Evolutionary conservation across 257 asterid genomes (phyloP), one percentile per base, ranked within the genome.

Genomic region (Solanum appendiculatum): DNA sequence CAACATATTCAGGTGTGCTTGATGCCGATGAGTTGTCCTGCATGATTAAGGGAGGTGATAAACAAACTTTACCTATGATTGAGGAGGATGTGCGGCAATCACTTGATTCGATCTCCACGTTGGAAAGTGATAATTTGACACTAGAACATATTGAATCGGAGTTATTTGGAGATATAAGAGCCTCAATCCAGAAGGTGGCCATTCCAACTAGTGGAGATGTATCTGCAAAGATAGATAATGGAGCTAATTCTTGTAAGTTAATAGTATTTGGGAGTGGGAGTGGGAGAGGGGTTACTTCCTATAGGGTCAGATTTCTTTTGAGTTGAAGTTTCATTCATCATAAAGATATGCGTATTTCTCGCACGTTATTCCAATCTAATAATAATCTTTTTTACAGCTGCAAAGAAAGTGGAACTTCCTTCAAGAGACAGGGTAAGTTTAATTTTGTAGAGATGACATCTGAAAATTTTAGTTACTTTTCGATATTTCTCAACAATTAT

Each of bases 131-230:
- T 88, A 86, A 86, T 90, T 90, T 96, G 90, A 92, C 92, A 23
- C 90, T 94, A 86, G 99, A 95, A 87, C 91, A 90, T 89, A 89
- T 90, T 12, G 99, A 95, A 87, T 96, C 91, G 31, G 99, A 97
- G 89, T 91, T 97, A 91, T 96, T 96, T 91, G 91, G 90, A 64
- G 99, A 97, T 87, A 92, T 97, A 82, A 96, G 99, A 95, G 99
- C 99, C 89, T 97, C 99, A 88, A 93, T 96, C 87, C 99, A 97
- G 92, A 94, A 86, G 87, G 85, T 87, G 58, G 85, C 82, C 44
- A 89, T 85, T 84, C 83, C 89, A 85, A 88, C 69, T 90, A 87
- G 73, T 73, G 88, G 92, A 89, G 86, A 60, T 68, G 87, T 88
- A 64, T 86, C 91, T 75, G 70, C 44, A 86, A 89, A 85, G 86